A percentile compares a stretch with the other conserved stretches of the same genome.
phyloP scores from a whole-genome alignment of 768 basidiomycete species.

The Sporobolomyces pararoseus region DNA sequence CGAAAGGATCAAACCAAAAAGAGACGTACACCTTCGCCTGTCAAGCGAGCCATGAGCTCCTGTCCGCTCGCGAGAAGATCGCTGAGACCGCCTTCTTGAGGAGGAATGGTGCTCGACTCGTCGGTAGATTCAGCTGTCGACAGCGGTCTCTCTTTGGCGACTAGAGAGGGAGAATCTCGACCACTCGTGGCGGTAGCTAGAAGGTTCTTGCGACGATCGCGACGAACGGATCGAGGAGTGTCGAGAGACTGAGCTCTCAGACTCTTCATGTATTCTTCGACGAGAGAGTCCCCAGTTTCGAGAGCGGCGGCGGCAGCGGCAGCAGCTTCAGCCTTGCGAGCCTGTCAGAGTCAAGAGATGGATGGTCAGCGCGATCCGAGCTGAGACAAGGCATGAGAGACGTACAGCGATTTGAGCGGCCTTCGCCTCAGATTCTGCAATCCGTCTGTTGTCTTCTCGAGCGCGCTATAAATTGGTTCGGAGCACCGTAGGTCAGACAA shows the following conservation, averaged over 20 bases:
- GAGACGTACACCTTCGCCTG: slow-evolving; percentile 31
- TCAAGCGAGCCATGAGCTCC: slow-evolving; percentile 26
- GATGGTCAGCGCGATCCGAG: neutral
- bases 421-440: slow-evolving; percentile 21
- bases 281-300: slow-evolving; percentile 26
- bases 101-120: no score
- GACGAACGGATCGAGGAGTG: slow-evolving; percentile 16
- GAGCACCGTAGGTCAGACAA: no score
- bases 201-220: slow-evolving; percentile 15
- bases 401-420: slow-evolving; percentile 22
- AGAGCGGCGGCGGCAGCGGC: slow-evolving; percentile 15
- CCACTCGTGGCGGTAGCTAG: neutral
- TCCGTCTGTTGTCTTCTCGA: slow-evolving; percentile 22
- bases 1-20: neutral
- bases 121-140: neutral
- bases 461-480: slow-evolving; percentile 31
- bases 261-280: slow-evolving; percentile 36
- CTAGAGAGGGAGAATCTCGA: slow-evolving; percentile 6
- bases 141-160: neutral
- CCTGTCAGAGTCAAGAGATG: slow-evolving; percentile 6
- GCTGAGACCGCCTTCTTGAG: slow-evolving; percentile 17
- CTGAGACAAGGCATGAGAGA: neutral
- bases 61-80: slow-evolving; percentile 31
- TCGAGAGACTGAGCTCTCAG: slow-evolving; percentile 32
- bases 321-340: slow-evolving; percentile 34